Evolutionary conservation across 768 basidiomycete genomes (phyloP).

Genomic region (Tricholoma terreum): DNA sequence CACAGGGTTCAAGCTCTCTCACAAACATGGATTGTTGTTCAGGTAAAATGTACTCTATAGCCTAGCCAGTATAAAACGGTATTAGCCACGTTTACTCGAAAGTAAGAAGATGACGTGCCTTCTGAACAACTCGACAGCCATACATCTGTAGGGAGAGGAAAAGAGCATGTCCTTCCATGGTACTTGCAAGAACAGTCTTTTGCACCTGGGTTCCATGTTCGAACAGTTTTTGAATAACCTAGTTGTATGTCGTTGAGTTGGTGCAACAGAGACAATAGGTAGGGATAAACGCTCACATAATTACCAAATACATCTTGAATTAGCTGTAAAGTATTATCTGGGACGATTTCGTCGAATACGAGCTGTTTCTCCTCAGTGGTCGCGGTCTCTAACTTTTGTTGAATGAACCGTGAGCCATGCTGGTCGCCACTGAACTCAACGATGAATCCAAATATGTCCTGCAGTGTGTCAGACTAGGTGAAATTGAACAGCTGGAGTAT

Average conservation of each 20-base stretch:
- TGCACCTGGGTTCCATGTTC: slow-evolving; percentile 81
- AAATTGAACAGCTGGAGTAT: not conserved
- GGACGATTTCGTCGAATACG: slow-evolving; percentile 87
- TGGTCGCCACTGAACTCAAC: slow-evolving; percentile 94
- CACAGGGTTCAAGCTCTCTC: slow-evolving; percentile 72
- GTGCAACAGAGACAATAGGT: not conserved
- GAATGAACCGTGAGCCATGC: slow-evolving; percentile 97
- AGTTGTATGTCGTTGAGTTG: slow-evolving; percentile 2
- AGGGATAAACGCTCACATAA: slow-evolving; percentile 56
- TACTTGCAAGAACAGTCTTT: slow-evolving; percentile 60
- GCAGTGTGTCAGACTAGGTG: slow-evolving; percentile 12
- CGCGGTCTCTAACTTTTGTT: slow-evolving; percentile 77
- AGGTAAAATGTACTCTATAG: slow-evolving; percentile 74
- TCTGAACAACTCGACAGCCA: slow-evolving; percentile 94
- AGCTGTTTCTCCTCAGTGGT: slow-evolving; percentile 74
- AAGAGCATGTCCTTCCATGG: slow-evolving; percentile 78
- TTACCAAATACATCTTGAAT: slow-evolving; percentile 96
- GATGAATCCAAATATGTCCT: slow-evolving; percentile 86
- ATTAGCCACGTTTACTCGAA: not conserved
- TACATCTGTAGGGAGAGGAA: slow-evolving; percentile 87
- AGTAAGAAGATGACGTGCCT: slow-evolving; percentile 46
- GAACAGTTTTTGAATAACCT: slow-evolving; percentile 94
- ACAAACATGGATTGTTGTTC: slow-evolving; percentile 79
- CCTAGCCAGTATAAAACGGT: slow-evolving; percentile 43
- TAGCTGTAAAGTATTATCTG: slow-evolving; percentile 67